Evolutionary conservation across 1,139 yeast genomes (phyloP).

Genomic region (Candida sp.): DNA sequence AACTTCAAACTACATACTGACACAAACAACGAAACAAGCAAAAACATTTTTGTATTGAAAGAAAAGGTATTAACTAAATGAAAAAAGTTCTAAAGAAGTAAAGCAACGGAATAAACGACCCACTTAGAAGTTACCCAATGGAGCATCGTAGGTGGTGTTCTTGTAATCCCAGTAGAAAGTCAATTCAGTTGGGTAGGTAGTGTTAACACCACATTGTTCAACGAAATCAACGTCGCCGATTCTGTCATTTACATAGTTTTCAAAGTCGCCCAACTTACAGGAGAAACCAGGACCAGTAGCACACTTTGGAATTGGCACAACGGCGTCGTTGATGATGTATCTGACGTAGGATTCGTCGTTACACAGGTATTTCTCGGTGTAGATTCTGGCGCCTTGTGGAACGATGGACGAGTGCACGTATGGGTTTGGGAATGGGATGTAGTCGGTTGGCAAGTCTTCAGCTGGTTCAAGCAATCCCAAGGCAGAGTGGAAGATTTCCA

Average conservation of each 20-base stretch:
- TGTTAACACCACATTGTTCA: slow-evolving; percentile 39
- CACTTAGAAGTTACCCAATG: slow-evolving; percentile 17
- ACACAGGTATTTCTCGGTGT: slow-evolving; percentile 52
- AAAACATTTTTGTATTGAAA: neutral
- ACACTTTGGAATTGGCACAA: slow-evolving; percentile 55
- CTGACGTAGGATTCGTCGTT: slow-evolving; percentile 45
- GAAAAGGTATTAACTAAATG: neutral
- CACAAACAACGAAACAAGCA: neutral
- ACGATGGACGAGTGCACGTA: slow-evolving; percentile 52
- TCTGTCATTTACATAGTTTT: slow-evolving; percentile 29
- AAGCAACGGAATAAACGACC: neutral
- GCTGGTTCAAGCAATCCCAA: slow-evolving; percentile 48
- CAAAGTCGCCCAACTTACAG: slow-evolving; percentile 49
- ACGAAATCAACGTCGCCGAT: slow-evolving; percentile 29
- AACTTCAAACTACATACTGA: neutral
- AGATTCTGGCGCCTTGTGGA: slow-evolving; percentile 61
- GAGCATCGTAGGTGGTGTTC: slow-evolving; percentile 28
- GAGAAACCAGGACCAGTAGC: slow-evolving; percentile 62
- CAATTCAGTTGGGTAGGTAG: slow-evolving; percentile 29
- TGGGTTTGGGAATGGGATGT: slow-evolving; percentile 42
- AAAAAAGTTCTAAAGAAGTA: neutral
- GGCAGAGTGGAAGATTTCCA: slow-evolving; percentile 52
- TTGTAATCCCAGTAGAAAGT: slow-evolving; percentile 45
- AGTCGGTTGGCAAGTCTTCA: slow-evolving; percentile 21
- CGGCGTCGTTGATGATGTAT: slow-evolving; percentile 58